Percentiles rank a stretch among this genome's conserved stretches.
Conservation (phyloP, 176 grass and related monocot genomes). For the Oryza australiensis region DNA sequence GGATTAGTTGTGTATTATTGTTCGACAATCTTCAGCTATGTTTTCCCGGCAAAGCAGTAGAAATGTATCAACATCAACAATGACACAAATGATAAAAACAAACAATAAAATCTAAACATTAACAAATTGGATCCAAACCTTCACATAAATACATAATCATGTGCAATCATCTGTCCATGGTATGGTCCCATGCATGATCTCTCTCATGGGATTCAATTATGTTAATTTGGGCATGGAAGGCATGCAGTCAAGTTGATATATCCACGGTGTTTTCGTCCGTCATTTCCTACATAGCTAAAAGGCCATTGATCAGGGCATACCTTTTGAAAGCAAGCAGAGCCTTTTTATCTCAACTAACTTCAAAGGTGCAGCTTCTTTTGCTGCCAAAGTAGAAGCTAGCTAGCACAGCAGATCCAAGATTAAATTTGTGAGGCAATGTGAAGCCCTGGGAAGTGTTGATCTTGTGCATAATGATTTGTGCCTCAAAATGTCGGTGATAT, state of each 20-base stretch:
- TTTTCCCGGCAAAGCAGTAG: not conserved
- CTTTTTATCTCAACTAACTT: not conserved
- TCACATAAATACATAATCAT: not conserved
- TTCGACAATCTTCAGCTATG: not conserved
- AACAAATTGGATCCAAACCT: not conserved
- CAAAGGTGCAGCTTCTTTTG: not conserved
- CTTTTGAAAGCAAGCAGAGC: not conserved
- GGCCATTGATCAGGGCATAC: not conserved
- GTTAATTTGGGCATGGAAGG: not conserved
- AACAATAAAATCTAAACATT: not conserved
- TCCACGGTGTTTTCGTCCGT: not conserved
- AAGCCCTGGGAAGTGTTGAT: not conserved
- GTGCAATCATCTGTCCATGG: not conserved
- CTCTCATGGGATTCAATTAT: not conserved
- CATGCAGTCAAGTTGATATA: not conserved
- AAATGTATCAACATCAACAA: not conserved
- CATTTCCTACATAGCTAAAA: not conserved
- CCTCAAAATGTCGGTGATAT: too few species aligned
- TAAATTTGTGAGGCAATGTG: not conserved
- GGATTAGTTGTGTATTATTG: not conserved
- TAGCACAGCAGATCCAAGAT: not conserved
- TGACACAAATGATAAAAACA: not conserved
- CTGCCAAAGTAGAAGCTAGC: not conserved
- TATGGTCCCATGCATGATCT: not conserved
- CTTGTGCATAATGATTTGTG: too few species aligned